Percentiles rank a stretch among this genome's conserved stretches.
Conservation (phyloP, 2,329 filamentous ascomycete genomes). For the Waltergamsia citrina region DNA sequence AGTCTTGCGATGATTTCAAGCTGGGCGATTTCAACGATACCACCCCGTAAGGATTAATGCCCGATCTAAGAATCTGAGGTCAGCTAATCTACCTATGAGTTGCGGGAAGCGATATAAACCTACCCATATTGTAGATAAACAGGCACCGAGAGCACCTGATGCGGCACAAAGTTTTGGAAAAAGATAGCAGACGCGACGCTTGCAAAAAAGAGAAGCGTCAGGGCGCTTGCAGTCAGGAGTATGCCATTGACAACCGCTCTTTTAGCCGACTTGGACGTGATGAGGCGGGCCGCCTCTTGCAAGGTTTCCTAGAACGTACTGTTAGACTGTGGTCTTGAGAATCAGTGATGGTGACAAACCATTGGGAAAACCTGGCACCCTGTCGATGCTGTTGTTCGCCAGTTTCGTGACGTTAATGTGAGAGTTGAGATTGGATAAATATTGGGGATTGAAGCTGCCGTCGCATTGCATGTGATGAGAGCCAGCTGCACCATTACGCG, state of each 20-base stretch:
- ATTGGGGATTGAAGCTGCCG: background rate
- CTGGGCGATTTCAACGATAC: slow-evolving; percentile 34
- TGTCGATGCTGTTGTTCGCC: too few relatives aligned
- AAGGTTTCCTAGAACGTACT: slow-evolving; percentile 21
- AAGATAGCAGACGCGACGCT: slow-evolving; percentile 40
- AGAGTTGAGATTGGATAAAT: background rate
- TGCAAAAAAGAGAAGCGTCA: slow-evolving; percentile 36
- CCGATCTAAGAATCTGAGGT: slow-evolving; percentile 23
- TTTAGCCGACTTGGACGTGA: slow-evolving; percentile 42
- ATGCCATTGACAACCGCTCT: slow-evolving; percentile 36
- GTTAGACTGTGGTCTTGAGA: too few relatives aligned
- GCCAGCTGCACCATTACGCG: too few relatives aligned
- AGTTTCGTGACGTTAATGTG: background rate
- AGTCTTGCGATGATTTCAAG: slow-evolving; percentile 64
- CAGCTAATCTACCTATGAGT: background rate
- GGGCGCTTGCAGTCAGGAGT: slow-evolving; percentile 31
- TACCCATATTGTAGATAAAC: slow-evolving; percentile 52
- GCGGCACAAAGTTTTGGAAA: slow-evolving; percentile 47
- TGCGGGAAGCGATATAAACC: slow-evolving; percentile 8
- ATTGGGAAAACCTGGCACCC: too few relatives aligned
- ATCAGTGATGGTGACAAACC: too few relatives aligned
- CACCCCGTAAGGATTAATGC: slow-evolving; percentile 43
- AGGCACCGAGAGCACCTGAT: slow-evolving; percentile 41
- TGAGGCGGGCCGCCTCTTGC: slow-evolving; percentile 23
- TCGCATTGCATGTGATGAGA: background rate